Base-by-base conservation (phyloP, 768 basidiomycete genomes). In the Agrocybe praecox region DNA sequence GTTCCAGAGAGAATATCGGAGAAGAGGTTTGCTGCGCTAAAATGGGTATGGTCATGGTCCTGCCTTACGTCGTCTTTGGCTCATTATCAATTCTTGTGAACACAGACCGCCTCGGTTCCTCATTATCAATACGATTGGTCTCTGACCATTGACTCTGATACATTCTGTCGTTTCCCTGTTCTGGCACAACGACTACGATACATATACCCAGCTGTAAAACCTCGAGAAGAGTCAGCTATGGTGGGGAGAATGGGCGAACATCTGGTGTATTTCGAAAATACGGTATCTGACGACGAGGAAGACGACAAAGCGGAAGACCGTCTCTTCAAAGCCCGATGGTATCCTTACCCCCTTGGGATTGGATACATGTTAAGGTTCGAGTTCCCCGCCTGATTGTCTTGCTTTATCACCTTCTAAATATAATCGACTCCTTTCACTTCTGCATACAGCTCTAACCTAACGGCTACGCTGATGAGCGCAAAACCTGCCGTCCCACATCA, bases 131-230 rank as follows among this genome's bases (percentile, higher is more conserved):
- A 53, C 43, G 52, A 53, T 14, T 53, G 45, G n/a, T 14, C 52
- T 26, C 32, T 53, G 43, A 53, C 52, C 3, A 53, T 53, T 22
- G 52, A 53, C 43, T 53, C 52, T 5, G 52, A 53, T 26, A 53
- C 52, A 45, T 53, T 53, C 26, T 53, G 52, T 53, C 52, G 52
- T 14, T 53, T 53, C 18, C 43, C n/a, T 29, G n/a, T 44, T 9
- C 43, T 53, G 6, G 43, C 52, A 10, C 42, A 44, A 18, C 23
- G 52, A 22, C 8, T 53, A 8, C 24, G 42, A 32, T 46, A 45
- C 21, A 29, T 32, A 22, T 53, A 45, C 19, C 19, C 44, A 4
- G 17, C 23, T 7, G 24, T 53, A 4, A 29, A 32, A 7, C 52
- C 52, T 10, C 42, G 52, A 45, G 52, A 53, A 26, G 43, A 53